phyloP scores from a whole-genome alignment of 2,329 filamentous ascomycete genomes.

The Conoideocrella luteorostrata region DNA sequence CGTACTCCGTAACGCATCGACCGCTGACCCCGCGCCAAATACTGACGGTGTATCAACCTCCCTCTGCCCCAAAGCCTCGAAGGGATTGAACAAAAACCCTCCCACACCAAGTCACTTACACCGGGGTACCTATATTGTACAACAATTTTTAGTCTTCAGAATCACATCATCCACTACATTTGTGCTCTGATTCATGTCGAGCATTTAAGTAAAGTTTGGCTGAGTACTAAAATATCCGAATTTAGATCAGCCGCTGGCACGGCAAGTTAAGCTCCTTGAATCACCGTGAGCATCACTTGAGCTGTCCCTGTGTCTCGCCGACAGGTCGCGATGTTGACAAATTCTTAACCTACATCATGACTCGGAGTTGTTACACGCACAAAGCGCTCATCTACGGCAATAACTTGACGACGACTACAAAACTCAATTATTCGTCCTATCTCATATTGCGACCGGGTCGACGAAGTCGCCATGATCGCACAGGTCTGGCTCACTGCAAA shows the following conservation, averaged over 20 bases:
- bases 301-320: no score
- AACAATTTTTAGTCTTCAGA: no score
- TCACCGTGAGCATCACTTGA: no score
- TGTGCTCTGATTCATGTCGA: neutral
- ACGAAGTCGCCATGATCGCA: conserved; percentile 8
- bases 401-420: conserved; percentile 8
- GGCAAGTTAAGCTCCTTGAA: no score
- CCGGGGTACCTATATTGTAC: no score
- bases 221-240: neutral
- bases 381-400: conserved; percentile 26
- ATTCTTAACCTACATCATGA: conserved; percentile 28
- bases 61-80: neutral
- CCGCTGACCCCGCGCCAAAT: no score
- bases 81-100: neutral
- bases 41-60: no score
- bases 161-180: neutral
- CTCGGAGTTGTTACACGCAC: conserved; percentile 32
- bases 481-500: no score
- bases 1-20: no score
- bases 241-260: no score
- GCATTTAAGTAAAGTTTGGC: neutral
- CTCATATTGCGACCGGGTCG: neutral
- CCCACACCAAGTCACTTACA: conserved; percentile 9
- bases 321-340: conserved; percentile 7
- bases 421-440: conserved; percentile 5